phyloP scores from a whole-genome alignment of 139 green algal species.

The Yamagishiella unicocca region DNA sequence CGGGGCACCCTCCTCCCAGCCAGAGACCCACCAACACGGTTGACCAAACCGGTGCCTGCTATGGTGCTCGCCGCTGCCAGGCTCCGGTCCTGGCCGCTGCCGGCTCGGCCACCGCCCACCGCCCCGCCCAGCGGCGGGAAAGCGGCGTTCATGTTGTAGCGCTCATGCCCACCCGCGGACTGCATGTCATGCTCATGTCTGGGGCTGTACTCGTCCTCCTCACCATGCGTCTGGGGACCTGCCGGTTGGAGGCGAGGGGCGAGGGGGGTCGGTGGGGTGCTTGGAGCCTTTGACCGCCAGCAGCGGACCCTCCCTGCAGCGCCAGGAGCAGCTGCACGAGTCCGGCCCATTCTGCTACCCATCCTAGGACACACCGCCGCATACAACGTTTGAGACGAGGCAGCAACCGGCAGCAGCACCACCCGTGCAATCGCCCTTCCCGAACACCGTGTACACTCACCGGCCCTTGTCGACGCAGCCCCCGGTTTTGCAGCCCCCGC shows the following conservation, averaged over 20 bases:
- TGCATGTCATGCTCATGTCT: neutral
- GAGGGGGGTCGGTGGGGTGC: no score
- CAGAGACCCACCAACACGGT: conserved; percentile 55
- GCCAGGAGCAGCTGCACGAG: no score
- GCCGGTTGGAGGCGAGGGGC: neutral
- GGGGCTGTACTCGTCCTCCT: neutral
- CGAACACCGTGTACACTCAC: no score
- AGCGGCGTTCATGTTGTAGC: neutral
- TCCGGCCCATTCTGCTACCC: no score
- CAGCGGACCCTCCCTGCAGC: no score
- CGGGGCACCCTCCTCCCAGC: no score
- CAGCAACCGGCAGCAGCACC: no score
- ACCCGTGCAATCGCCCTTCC: no score
- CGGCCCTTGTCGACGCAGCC: neutral
- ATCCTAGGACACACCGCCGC: no score
- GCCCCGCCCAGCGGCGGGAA: conserved; percentile 1
- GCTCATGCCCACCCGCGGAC: neutral
- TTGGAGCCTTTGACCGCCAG: no score
- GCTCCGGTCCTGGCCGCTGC: neutral
- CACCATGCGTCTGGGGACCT: neutral
- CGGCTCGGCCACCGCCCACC: neutral
- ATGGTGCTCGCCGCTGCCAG: neutral
- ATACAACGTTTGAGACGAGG: no score
- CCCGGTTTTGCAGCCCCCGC: neutral
- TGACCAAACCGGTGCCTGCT: conserved; percentile 64